phyloP scores from a whole-genome alignment of 106 monocot species.

The Cymbidium sinense region DNA sequence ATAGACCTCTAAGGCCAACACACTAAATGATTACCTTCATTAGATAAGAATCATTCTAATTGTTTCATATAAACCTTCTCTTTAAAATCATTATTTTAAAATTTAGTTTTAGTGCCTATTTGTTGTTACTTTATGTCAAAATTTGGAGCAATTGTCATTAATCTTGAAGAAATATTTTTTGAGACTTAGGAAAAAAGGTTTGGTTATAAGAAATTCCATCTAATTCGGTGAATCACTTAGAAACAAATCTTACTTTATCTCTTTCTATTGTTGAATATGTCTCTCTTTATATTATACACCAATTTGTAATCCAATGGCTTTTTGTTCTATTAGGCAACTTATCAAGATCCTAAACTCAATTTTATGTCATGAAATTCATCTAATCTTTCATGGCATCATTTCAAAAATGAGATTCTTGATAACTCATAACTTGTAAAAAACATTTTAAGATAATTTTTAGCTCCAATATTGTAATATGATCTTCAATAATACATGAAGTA shows the following conservation, averaged over 20 bases:
- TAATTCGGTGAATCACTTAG: not conserved
- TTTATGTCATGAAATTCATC: not conserved
- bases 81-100: not conserved
- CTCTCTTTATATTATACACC: not conserved
- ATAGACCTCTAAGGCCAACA: not conserved
- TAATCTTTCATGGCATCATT: not conserved
- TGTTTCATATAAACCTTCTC: not conserved
- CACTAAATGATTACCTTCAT: not conserved
- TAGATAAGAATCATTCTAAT: not conserved
- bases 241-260: not conserved
- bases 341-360: not conserved
- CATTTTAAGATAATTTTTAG: too few relatives aligned
- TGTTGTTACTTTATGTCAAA: not conserved
- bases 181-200: not conserved
- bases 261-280: not conserved
- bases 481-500: too few relatives aligned
- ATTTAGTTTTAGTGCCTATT: not conserved
- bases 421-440: not conserved
- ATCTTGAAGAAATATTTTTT: not conserved
- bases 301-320: not conserved
- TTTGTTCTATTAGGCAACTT: not conserved
- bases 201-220: not conserved
- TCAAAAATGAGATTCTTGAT: not conserved
- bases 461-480: too few relatives aligned
- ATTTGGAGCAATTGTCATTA: not conserved